Base-by-base conservation (phyloP, 495 filamentous ascomycete species). In the Paragyromitra xinjiangensis region DNA sequence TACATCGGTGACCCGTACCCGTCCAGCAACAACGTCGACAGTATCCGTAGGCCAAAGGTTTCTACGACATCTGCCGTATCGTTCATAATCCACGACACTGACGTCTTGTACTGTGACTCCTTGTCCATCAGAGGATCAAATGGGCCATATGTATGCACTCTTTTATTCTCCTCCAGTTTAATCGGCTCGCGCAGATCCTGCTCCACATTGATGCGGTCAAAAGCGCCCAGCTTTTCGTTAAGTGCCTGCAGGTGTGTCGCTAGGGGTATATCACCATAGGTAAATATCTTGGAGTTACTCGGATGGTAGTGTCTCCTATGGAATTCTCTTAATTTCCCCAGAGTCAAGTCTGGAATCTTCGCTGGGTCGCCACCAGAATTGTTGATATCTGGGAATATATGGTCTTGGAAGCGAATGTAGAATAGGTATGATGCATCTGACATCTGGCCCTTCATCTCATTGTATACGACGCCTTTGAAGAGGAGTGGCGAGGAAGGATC, bases 371-470 rank as follows among this genome's bases (percentile, higher is more conserved):
- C 95, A 34, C 96, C 95, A 3, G 94, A 97, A 85, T 99, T 97
- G 84, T 98, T 91, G 77, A 99, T 91, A 14, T 91, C 89, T 0
- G 95, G 95, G 81, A 95, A 94, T 24, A 99, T 93, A 83, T 95
- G 93, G 75, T 99, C 93, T 82, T 95, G 93, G 82, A 96, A 98
- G 65, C 90, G 87, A 73, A 97, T 95, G 79, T 97, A 98, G 85
- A 91, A 99, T 2, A 98, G 87, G 83, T 99, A 98, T 80, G 93
- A 93, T 14, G 95, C 93, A 83, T 98, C 95, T 7, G 95, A 98
- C 89, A 98, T 97, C 82, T 97, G 94, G 0, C 95, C 95, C 84
- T 99, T 99, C 95, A 99, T 99, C 85, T 99, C 95, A 81, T 99
- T 99, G 84, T 99, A 99, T 26, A 99, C 95, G 11, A 99, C 95